Evolutionary conservation across 352 stramenopile genomes (phyloP), one percentile per base, ranked within the genome.

Genomic region (Globisporangium cederbergense): DNA sequence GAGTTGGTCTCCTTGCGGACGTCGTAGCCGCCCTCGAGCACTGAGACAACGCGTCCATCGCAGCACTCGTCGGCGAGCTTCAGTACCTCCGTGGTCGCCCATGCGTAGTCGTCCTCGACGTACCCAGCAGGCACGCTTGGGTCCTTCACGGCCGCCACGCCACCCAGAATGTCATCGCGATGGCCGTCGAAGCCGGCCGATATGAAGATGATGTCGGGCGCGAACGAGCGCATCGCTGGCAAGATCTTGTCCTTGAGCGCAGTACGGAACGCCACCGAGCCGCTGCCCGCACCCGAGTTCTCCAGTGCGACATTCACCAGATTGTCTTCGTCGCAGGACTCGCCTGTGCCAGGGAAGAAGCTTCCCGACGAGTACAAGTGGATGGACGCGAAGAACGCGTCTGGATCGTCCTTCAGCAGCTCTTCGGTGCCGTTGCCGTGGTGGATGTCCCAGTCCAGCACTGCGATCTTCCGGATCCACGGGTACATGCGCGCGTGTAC

Each of bases 361-460:
- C 80, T 76, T 3, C 83, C 81, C 20, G 73, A 74, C 9, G 79
- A 88, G 66, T 93, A 91, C 51, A 95, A 52, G 59, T 95, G 86
- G 46, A 95, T 88, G 3, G 86, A 95, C 18, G 79, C 78, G 60
- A 95, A 95, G 67, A 95, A 93, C 6, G 79, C 81, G 56, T 93
- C 79, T n/a, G 83, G 71, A 49, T 93, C 86, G 47, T 90, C 83
- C 45, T 85, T 83, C 16, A 96, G 75, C 45, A 96, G 60, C 69
- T 96, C 88, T 51, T 99, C 97, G 3, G 97, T 99, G 42, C 98
- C 98, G 78, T 99, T 99, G 38, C 98, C 91, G 67, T 99, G 97
- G 70, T 99, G 97, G 28, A 99, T 98, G 72, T 99, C 97, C 89
- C 98, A 99, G 75, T 99, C 98, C 30, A 99, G 81, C 60, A 99